phyloP scores from a whole-genome alignment of 2,329 filamentous ascomycete genomes.

The Ascochyta koolunga region DNA sequence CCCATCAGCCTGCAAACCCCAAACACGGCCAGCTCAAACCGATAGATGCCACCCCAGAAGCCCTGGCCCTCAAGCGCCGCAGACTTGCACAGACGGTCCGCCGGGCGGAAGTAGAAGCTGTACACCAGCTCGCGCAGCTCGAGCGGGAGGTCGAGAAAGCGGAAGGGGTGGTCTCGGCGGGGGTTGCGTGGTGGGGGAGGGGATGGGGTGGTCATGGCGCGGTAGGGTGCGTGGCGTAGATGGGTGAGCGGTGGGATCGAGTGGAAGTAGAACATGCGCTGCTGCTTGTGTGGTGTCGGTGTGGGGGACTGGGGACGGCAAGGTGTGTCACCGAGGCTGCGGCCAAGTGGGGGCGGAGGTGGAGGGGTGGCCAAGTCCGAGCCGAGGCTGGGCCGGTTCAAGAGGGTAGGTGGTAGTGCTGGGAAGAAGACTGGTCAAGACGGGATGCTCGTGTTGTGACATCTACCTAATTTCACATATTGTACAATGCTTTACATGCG shows the following conservation, averaged over 20 bases:
- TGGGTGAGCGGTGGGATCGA: constrained; percentile 4
- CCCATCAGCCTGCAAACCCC: constrained; percentile 54
- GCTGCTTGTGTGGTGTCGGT: neutral
- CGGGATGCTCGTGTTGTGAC: neutral
- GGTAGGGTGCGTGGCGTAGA: constrained; percentile 4
- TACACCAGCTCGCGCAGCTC: constrained; percentile 44
- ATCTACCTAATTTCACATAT: neutral
- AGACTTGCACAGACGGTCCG: constrained; percentile 23
- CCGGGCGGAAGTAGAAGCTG: constrained; percentile 37
- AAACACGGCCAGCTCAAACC: constrained; percentile 49
- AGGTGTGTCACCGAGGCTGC: no score
- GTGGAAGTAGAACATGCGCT: constrained; percentile 15
- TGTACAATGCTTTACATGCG: constrained; percentile 11
- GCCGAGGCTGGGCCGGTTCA: no score
- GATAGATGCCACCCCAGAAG: constrained; percentile 33
- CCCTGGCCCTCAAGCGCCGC: constrained; percentile 19
- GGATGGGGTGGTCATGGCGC: neutral
- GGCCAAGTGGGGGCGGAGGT: neutral
- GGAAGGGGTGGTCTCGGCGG: constrained; percentile 16
- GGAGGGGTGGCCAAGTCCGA: no score
- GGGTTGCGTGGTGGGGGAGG: neutral
- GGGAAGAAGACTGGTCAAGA: no score
- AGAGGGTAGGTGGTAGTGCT: no score
- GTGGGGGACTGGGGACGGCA: no score
- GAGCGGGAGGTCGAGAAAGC: constrained; percentile 38